These are phyloP conservation scores for Clathrus columnatus DNA, from an alignment of 768 basidiomycete species.

Conservation along the genomic window DNA sequence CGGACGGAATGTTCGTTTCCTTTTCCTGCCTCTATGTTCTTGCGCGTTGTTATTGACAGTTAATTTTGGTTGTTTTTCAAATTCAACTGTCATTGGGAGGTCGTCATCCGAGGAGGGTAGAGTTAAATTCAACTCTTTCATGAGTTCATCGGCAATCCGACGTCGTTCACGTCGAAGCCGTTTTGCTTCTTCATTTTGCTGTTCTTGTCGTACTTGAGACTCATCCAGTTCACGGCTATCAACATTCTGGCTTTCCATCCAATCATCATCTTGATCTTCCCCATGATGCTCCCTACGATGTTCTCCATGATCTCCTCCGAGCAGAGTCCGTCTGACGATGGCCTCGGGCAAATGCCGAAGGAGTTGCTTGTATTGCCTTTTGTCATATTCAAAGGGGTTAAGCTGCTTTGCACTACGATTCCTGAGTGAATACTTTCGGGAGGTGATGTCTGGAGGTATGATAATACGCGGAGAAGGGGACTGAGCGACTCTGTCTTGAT, in stretches of 20 bases:
- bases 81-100: conserved; percentile 13
- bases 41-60: not conserved
- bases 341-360: conserved; percentile 56
- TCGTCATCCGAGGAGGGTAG: conserved; percentile 1
- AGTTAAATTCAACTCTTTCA: not conserved
- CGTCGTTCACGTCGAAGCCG: not conserved
- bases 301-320: not conserved
- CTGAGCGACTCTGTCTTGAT: no score
- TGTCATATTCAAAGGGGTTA: conserved; percentile 54
- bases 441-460: conserved; percentile 3
- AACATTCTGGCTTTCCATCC: conserved; percentile 1
- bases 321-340: conserved; percentile 36
- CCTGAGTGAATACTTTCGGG: conserved; percentile 41
- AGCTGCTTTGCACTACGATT: conserved; percentile 45
- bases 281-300: conserved; percentile 1
- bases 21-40: not conserved
- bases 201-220: not conserved
- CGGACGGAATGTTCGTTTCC: not conserved
- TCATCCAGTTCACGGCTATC: conserved; percentile 7
- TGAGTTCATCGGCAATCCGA: not conserved
- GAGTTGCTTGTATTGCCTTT: conserved; percentile 40
- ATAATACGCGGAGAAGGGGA: not conserved
- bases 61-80: not conserved
- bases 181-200: not conserved
- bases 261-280: conserved; percentile 1